A percentile compares a stretch with the other conserved stretches of the same genome.
These are phyloP conservation scores for Passalora sequoiae DNA, from an alignment of 2,329 filamentous ascomycete species.

Conservation along the genomic window DNA sequence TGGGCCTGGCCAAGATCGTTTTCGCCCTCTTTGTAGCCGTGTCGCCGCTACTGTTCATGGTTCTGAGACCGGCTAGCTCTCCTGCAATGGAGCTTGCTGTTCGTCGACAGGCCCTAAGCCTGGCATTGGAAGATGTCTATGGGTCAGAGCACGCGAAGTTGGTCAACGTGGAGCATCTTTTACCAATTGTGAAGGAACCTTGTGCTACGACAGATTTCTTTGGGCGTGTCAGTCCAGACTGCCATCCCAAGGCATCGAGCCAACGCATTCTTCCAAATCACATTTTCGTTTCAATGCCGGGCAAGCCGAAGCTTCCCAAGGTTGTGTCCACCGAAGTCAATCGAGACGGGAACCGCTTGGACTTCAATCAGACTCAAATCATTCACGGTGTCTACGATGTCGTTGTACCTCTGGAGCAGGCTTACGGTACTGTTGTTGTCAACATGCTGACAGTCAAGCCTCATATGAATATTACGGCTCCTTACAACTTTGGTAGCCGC, in stretches of 20 bases:
- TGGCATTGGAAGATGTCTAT: conserved; percentile 18
- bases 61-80: neutral
- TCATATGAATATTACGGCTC: conserved; percentile 17
- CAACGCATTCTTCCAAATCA: conserved; percentile 22
- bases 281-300: conserved; percentile 27
- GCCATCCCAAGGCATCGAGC: conserved; percentile 3
- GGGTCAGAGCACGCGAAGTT: conserved; percentile 16
- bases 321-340: conserved; percentile 6
- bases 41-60: conserved; percentile 1
- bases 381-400: conserved; percentile 29
- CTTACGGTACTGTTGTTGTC: conserved; percentile 24
- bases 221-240: conserved; percentile 10
- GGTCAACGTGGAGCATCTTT: conserved; percentile 26
- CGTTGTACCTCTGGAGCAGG: conserved; percentile 23
- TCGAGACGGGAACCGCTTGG: conserved; percentile 12
- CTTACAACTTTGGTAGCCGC: conserved; percentile 26
- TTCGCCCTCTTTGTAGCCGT: conserved; percentile 6
- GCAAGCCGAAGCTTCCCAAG: conserved; percentile 3
- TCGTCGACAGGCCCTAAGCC: conserved; percentile 19
- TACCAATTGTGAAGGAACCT: conserved; percentile 15
- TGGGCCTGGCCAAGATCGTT: conserved; percentile 5
- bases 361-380: conserved; percentile 24
- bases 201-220: conserved; percentile 3
- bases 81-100: conserved; percentile 8
- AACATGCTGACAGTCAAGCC: conserved; percentile 23